Base-by-base conservation (phyloP, 352 stramenopile species). In the Phytophthora agathidicida region DNA sequence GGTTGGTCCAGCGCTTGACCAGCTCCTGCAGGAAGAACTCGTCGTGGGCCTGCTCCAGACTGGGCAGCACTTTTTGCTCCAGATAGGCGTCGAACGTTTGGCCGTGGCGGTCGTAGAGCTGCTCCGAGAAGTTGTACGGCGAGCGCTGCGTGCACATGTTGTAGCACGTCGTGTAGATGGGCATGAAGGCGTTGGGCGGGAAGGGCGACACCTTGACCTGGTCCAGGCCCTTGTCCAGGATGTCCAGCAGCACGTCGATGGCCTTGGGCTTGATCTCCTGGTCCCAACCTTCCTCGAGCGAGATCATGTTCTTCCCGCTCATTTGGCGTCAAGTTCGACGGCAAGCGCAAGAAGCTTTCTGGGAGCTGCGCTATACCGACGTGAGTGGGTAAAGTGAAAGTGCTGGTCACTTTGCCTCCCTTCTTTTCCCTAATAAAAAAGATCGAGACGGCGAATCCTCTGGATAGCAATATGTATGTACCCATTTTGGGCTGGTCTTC, bases 81-180 rank as follows among this genome's bases (percentile, higher is more conserved):
- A 83, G 85, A 49, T 97, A 97, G 27, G 83, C 53, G 61, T 94
- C 82, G 45, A 96, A 96, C 5, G 84, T 94, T 23, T 97, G 78
- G 35, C 96, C 96, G 74, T 99, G 97, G 51, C 96, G 86, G 58
- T 98, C 83, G 80, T 99, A 99, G 5, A 99, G 91, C 71, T 99
- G 95, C 68, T 98, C 95, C 35, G 96, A 99, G 81, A 94, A 99
- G 74, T 99, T 99, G 86, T 98, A 99, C 24, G 98, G 97, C 39
- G 91, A 95, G n/a, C 96, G 90, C 73, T 99, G 98, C 53, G 97
- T 99, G 77, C 98, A 99, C 97, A 99, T 99, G 74, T 99, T 98
- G 83, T 99, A 99, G 81, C 86, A 95, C 55, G 84, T 93, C 59
- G 87, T 96, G 70, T 96, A 96, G 70, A 96, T 94, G 27, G 84